Evolutionary conservation across 257 asterid species (phyloP), one percentile per base, ranked within the genome.

Genomic region (Solanum arcanum): DNA sequence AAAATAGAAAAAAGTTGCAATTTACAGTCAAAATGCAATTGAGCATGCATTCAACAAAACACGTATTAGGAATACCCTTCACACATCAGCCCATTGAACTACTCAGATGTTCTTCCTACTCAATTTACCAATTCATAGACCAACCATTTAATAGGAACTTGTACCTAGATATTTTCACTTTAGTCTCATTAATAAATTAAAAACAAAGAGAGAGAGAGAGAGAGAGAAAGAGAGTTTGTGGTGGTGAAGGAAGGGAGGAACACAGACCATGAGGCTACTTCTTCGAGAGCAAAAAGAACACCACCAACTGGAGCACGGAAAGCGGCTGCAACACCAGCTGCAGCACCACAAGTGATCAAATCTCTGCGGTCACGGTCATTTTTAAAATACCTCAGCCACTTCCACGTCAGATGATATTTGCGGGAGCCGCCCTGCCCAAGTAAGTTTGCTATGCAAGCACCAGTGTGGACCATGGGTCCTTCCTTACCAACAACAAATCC

Each of bases 291-390:
- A 88, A 97, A 97, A 89, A 97, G 99, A 75, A 97, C 99, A 16
- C 99, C 99, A 86, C 99, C 99, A 86, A 97, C 99, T 80, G 99
- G 99, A 86, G 99, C 98, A 35, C 99, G 99, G 88, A 97, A 97
- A 88, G 99, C 99, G 88, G 98, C 98, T 72, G 99, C 99, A 80
- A 97, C 99, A 89, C 99, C 99, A 90, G 99, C 99, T 88, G 99
- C 99, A 27, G 99, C 98, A 62, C 99, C 99, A 89, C 99, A 97
- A 76, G 99, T 97, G 90, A 97, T 97, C 93, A 97, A 91, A 89
- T 97, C 99, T 93, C 99, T 92, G 78, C 99, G 92, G 86, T 97
- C 99, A 31, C 99, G 91, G 74, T 97, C 99, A 87, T 97, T 97
- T 91, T 97, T 97, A 90, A 97, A 97, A 92, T 87, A 94, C 91